Evolutionary conservation across 225 moss, liverwort and hornwort genomes (phyloP).

Genomic region (Pleurozium schreberi): DNA sequence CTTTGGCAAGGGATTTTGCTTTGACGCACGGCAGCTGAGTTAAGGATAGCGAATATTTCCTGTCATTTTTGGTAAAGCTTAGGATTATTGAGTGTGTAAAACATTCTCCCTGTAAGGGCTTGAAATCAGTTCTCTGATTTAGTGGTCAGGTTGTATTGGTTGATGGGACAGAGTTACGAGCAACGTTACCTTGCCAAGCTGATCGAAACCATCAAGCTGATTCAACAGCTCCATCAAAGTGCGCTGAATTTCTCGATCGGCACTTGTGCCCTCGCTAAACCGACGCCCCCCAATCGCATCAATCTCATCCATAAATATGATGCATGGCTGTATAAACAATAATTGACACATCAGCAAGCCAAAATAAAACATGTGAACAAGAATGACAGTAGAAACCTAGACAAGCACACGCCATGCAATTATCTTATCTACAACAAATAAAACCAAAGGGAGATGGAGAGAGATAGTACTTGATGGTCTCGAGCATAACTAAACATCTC

Average conservation of each 20-base stretch:
- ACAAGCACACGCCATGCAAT: background rate
- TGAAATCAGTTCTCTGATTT: constrained; percentile 5
- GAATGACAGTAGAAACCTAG: background rate
- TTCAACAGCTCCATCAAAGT: constrained; percentile 97
- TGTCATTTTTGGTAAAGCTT: background rate
- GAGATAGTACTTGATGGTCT: constrained; percentile 72
- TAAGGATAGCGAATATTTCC: background rate
- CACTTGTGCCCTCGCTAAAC: constrained; percentile 97
- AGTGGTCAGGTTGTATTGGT: constrained; percentile 63
- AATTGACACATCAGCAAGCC: background rate
- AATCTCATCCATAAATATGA: constrained; percentile 98
- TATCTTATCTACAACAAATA: background rate
- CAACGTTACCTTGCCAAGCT: constrained; percentile 85
- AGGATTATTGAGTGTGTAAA: background rate
- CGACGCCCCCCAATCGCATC: constrained; percentile 94
- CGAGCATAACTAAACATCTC: constrained; percentile 99
- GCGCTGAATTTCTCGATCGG: constrained; percentile 93
- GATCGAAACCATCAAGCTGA: constrained; percentile 93
- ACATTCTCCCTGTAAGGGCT: background rate
- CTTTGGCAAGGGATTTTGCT: background rate
- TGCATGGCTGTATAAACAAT: constrained; percentile 63
- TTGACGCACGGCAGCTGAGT: background rate
- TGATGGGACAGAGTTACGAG: constrained; percentile 61
- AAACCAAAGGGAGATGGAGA: background rate
- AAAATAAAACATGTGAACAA: background rate